phyloP scores from a whole-genome alignment of 2,329 filamentous ascomycete species.

The Colletotrichum sp. region DNA sequence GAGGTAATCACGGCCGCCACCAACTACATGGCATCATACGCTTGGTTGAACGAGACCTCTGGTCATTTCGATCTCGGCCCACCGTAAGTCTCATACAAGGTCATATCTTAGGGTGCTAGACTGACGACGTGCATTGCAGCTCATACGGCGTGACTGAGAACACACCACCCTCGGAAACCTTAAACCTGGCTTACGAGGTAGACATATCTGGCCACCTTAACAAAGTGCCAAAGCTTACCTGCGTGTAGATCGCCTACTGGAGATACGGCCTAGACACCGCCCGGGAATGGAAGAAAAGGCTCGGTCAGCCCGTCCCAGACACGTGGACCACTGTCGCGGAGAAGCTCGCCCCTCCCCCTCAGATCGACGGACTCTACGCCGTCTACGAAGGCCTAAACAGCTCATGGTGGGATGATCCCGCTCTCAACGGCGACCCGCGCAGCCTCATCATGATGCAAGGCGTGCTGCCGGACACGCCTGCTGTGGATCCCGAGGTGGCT shows the following conservation, averaged over 20 bases:
- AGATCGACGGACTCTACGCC: constrained; percentile 54
- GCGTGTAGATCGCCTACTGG: constrained; percentile 54
- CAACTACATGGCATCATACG: constrained; percentile 65
- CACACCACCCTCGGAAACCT: constrained; percentile 58
- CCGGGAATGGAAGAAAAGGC: constrained; percentile 54
- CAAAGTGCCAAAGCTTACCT: neutral
- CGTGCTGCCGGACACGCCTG: constrained; percentile 43
- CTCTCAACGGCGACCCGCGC: constrained; percentile 45
- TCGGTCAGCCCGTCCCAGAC: constrained; percentile 43
- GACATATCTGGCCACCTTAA: rapidly evolving
- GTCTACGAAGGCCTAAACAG: constrained; percentile 57
- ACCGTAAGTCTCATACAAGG: constrained; percentile 39
- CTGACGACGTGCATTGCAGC: neutral
- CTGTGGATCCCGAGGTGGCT: constrained; percentile 39
- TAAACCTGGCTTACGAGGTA: constrained; percentile 63
- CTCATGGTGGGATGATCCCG: constrained; percentile 45
- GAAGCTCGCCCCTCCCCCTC: constrained; percentile 57
- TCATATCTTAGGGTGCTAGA: too few species aligned
- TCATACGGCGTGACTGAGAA: constrained; percentile 60
- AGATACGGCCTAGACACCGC: constrained; percentile 63
- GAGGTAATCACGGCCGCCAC: constrained; percentile 53
- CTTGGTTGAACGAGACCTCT: constrained; percentile 58
- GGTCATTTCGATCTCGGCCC: constrained; percentile 54
- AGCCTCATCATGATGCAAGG: constrained; percentile 50
- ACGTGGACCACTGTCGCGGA: constrained; percentile 54